Evolutionary conservation across 2,329 filamentous ascomycete species (phyloP).

Genomic region (Chaetomiaceae sp.): DNA sequence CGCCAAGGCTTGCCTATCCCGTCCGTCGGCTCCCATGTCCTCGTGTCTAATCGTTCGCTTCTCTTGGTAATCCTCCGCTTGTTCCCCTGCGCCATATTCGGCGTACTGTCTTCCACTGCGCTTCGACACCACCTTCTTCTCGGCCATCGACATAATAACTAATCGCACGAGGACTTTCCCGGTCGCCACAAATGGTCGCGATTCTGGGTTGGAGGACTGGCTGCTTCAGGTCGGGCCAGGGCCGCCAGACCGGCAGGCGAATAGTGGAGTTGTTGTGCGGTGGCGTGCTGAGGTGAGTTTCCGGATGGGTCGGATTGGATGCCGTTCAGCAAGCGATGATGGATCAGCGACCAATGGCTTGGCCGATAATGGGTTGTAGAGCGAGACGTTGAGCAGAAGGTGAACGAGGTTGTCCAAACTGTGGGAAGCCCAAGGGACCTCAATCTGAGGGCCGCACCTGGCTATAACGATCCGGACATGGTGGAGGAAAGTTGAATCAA

Average conservation of each 20-base stretch:
- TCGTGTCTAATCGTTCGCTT: conserved; percentile 9
- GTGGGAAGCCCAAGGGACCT: background rate
- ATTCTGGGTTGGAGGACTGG: background rate
- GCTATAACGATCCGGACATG: conserved; percentile 3
- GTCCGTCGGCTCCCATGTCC: conserved; percentile 4
- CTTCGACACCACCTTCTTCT: conserved; percentile 23
- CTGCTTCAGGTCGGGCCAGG: conserved; percentile 2
- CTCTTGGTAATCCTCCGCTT: background rate
- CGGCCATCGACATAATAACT: conserved; percentile 17
- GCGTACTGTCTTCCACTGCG: conserved; percentile 20
- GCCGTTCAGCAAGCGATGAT: conserved; percentile 1
- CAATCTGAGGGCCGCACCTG: background rate
- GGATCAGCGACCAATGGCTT: conserved; percentile 5
- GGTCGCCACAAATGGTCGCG: background rate
- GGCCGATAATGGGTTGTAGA: background rate
- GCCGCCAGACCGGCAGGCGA: background rate
- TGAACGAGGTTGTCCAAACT: background rate
- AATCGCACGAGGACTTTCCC: background rate
- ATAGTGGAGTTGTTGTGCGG: background rate
- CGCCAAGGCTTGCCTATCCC: conserved; percentile 9
- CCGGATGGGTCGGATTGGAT: conserved; percentile 13
- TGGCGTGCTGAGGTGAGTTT: background rate
- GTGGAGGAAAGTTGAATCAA: background rate
- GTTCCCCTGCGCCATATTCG: conserved; percentile 21
- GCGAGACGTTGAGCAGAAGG: background rate